Percentiles rank a stretch among this genome's conserved stretches.
These are phyloP conservation scores for Coemansia erecta DNA, from an alignment of 192 early-diverging fungal species.

Conservation along the genomic window DNA sequence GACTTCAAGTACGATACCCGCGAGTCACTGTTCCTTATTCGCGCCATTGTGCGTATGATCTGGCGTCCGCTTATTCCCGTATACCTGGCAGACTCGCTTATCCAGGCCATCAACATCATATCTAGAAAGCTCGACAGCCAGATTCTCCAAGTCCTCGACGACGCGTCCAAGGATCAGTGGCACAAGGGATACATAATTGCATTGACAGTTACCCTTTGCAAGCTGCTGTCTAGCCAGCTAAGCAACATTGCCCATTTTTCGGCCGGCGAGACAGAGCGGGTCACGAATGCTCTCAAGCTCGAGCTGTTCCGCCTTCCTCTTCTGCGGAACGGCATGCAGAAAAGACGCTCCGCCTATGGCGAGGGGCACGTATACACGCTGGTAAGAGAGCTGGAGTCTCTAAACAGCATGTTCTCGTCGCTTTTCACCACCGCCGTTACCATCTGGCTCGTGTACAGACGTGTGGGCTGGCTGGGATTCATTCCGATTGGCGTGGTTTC, in stretches of 20 bases:
- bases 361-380: not conserved
- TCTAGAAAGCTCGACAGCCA: constrained; percentile 6
- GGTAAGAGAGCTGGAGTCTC: constrained; percentile 1
- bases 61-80: constrained; percentile 45
- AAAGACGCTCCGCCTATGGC: not conserved
- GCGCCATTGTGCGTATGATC: constrained; percentile 32
- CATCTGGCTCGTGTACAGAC: constrained; percentile 17
- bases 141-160: constrained; percentile 25
- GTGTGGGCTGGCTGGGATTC: constrained; percentile 23
- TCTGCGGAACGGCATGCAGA: constrained; percentile 5
- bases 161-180: constrained; percentile 14
- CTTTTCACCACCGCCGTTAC: constrained; percentile 1
- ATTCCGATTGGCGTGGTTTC: constrained; percentile 16
- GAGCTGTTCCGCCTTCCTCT: constrained; percentile 36
- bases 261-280: constrained; percentile 7
- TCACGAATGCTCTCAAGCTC: constrained; percentile 17
- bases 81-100: constrained; percentile 11
- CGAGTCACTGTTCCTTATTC: constrained; percentile 37
- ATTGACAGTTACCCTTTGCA: constrained; percentile 3
- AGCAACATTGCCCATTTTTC: not conserved
- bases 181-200: constrained; percentile 23
- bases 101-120: constrained; percentile 1
- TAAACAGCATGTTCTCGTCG: not conserved
- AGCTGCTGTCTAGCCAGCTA: not conserved
- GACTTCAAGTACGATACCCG: constrained; percentile 34